phyloP scores from a whole-genome alignment of 1,139 yeast genomes.

The Hyphopichia pseudoburtonii region DNA sequence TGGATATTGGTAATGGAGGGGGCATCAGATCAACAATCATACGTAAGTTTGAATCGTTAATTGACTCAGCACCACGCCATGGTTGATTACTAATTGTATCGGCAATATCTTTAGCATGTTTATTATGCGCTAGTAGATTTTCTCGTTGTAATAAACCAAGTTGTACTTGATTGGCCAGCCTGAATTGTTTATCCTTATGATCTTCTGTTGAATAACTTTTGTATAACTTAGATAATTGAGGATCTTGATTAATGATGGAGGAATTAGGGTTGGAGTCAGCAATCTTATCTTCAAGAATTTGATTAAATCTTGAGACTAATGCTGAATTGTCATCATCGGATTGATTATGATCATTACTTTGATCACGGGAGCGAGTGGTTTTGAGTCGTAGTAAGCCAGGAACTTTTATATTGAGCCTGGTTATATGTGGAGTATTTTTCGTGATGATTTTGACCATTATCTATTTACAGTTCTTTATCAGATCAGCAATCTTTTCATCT shows the following conservation, averaged over 20 bases:
- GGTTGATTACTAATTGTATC: constrained; percentile 41
- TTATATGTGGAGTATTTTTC: too few relatives aligned
- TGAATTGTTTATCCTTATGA: constrained; percentile 12
- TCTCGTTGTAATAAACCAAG: constrained; percentile 30
- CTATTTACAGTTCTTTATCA: too few relatives aligned
- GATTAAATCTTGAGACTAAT: constrained; percentile 23
- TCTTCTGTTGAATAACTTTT: constrained; percentile 10
- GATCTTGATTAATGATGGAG: constrained; percentile 18
- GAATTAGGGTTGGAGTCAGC: constrained; percentile 7
- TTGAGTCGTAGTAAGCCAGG: neutral
- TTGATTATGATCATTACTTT: too few relatives aligned
- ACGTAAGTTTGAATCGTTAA: constrained; percentile 52
- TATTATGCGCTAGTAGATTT: constrained; percentile 29
- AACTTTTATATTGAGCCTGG: too few relatives aligned
- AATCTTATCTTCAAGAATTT: constrained; percentile 29
- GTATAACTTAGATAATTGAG: constrained; percentile 14
- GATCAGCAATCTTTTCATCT: too few relatives aligned
- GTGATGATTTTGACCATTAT: too few relatives aligned
- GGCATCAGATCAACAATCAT: constrained; percentile 63
- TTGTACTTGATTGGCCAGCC: constrained; percentile 18
- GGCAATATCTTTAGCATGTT: constrained; percentile 57
- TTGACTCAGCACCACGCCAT: constrained; percentile 68
- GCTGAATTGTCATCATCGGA: constrained; percentile 18
- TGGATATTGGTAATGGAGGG: constrained; percentile 29
- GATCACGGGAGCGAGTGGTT: too few relatives aligned